Conservation (phyloP, 140 eudicot species). For the Oenanthe javanica region DNA sequence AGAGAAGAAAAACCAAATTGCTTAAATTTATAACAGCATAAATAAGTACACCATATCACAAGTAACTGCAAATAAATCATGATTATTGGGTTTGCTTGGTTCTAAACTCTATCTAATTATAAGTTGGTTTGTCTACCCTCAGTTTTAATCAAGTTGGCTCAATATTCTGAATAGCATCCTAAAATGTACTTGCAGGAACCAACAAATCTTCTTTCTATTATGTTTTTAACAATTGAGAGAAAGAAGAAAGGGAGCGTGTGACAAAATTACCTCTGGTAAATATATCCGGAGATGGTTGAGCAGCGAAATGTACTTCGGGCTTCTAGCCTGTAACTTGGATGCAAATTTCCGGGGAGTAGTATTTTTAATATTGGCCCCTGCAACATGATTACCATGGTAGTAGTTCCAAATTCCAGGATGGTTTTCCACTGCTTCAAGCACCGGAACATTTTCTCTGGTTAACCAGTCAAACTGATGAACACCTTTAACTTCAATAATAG, state of each 20-base stretch:
- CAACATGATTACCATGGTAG: constrained; percentile 49
- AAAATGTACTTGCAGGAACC: background rate
- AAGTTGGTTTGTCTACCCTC: background rate
- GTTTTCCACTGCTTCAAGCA: constrained; percentile 57
- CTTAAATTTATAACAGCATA: background rate
- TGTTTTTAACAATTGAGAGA: background rate
- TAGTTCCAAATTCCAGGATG: constrained; percentile 40
- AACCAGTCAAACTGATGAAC: constrained; percentile 67
- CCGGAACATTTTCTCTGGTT: constrained; percentile 56
- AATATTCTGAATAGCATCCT: background rate
- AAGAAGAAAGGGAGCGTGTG: background rate
- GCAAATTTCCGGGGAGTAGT: constrained; percentile 53
- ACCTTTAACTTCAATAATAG: constrained; percentile 59
- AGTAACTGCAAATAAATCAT: background rate
- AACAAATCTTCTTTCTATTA: background rate
- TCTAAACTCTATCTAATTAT: background rate
- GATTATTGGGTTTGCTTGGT: background rate
- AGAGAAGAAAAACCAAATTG: background rate
- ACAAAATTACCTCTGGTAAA: constrained; percentile 51
- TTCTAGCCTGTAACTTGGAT: constrained; percentile 51
- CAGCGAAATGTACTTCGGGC: constrained; percentile 60
- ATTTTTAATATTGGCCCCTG: constrained; percentile 45
- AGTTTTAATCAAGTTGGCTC: background rate
- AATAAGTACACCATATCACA: background rate
- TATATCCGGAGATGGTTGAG: constrained; percentile 67